Evolutionary conservation across 1,284 basidiomycete species (phyloP).

Genomic region (Fomitopsis schrenkii): DNA sequence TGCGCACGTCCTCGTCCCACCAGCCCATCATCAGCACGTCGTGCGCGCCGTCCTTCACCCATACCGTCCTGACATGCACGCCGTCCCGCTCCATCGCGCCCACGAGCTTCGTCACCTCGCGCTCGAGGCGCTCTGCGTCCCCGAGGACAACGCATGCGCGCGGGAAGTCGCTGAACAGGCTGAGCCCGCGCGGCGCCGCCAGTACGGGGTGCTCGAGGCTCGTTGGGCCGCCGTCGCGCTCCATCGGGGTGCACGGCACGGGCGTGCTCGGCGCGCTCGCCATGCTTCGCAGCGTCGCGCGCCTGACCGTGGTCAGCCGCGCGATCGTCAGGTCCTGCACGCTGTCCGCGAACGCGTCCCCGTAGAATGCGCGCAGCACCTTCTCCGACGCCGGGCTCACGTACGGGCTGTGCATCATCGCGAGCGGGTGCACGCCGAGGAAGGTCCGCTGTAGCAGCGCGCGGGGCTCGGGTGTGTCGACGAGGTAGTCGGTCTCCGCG

Average conservation of each 20-base stretch:
- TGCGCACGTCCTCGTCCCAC: conserved; percentile 33
- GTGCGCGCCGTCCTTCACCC: conserved; percentile 33
- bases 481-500: conserved; percentile 42
- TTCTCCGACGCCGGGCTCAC: conserved; percentile 41
- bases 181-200: conserved; percentile 27
- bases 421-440: conserved; percentile 40
- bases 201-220: conserved; percentile 24
- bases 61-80: conserved; percentile 28
- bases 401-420: conserved; percentile 48
- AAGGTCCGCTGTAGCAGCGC: conserved; percentile 47
- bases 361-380: conserved; percentile 35
- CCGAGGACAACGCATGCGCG: conserved; percentile 38
- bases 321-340: conserved; percentile 25
- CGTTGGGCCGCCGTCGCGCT: conserved; percentile 19
- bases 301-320: conserved; percentile 16
- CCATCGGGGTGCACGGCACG: conserved; percentile 11
- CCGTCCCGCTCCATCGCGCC: conserved; percentile 33
- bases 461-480: conserved; percentile 49
- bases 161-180: conserved; percentile 43
- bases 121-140: conserved; percentile 33
- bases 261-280: conserved; percentile 20
- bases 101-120: conserved; percentile 31
- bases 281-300: conserved; percentile 24
- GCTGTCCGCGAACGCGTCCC: conserved; percentile 25
- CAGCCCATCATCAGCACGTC: conserved; percentile 31